Evolutionary conservation across 2,329 filamentous ascomycete genomes (phyloP), one percentile per base, ranked within the genome.

Genomic region (Diaporthe sp.): DNA sequence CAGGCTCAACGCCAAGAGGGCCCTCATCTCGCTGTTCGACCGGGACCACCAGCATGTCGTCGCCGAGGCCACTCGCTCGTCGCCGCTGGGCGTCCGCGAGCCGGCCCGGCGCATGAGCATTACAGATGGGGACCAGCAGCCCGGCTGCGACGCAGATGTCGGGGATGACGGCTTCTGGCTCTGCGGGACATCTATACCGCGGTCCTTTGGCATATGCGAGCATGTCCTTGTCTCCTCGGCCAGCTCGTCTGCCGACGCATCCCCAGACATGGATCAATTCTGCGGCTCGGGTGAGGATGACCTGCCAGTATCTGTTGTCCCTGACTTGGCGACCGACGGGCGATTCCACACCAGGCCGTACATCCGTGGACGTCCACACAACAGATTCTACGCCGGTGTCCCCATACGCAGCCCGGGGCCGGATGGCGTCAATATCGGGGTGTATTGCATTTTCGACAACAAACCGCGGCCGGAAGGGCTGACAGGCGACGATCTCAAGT

Each of bases 21-120:
- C 84, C 22, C 78, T 89, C 31, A 84, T 91, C 65, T 90, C 88
- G 1, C 81, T 91, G 25, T 89, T 91, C 76, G 88, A 89, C 77
- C 81, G 80, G 6, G 82, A 83, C 6, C 79, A 84, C 61, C 88
- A 91, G 75, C 85, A 89, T 76, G 81, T 90, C 28, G 81, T 90
- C 22, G 88, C 88, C 72, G 89, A 90, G 76, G 87, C 88, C 8
- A 88, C 88, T 1, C 82, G 83, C 1, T 82, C 81, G 1, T 81
- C 85, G 3, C 84, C 84, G 0, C 78, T 89, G 31, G 55, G 53
- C 15, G 7, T 78, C 81, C 37, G 37, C 28, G 62, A 74, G 46
- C 37, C 42, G 49, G 77, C 13, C 70, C 57, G 31, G 31, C 44
- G 39, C 58, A 69, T n/a, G 72, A 73, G 53, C 70, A 73, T 53